Conservation (phyloP, 2,329 filamentous ascomycete species). For the Balansia obtecta region DNA sequence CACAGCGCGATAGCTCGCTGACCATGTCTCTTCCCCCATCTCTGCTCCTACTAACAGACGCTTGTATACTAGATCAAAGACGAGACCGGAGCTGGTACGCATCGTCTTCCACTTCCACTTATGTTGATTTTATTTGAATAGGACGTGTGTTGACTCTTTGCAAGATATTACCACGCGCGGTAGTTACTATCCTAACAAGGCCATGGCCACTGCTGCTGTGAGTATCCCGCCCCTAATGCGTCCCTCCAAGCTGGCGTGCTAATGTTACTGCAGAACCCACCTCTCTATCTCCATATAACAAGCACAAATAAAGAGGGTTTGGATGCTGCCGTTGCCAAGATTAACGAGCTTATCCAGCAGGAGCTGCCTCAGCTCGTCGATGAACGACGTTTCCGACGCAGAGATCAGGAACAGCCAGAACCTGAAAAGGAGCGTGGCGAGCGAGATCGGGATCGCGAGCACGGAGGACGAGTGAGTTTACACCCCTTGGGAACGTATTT, state of each 20-base stretch:
- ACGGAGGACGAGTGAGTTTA: constrained; percentile 56
- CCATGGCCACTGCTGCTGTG: constrained; percentile 88
- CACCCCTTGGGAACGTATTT: too few relatives aligned
- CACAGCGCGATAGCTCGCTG: constrained; percentile 52
- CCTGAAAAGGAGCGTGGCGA: constrained; percentile 73
- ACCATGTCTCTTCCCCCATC: constrained; percentile 41
- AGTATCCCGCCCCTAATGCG: constrained; percentile 23
- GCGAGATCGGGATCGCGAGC: constrained; percentile 48
- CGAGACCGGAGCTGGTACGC: constrained; percentile 99
- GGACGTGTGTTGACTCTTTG: constrained; percentile 38
- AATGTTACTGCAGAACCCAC: constrained; percentile 57
- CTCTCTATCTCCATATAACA: constrained; percentile 88
- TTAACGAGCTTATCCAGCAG: constrained; percentile 91
- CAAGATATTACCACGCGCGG: constrained; percentile 97
- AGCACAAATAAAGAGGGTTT: constrained; percentile 87
- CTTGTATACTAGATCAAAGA: constrained; percentile 95
- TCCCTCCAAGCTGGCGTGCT: not conserved
- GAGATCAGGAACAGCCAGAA: constrained; percentile 56
- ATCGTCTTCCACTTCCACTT: constrained; percentile 23
- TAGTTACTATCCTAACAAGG: constrained; percentile 94
- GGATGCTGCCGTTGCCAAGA: constrained; percentile 74
- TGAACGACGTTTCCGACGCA: constrained; percentile 78
- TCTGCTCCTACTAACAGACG: constrained; percentile 90
- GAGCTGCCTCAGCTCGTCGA: constrained; percentile 92
- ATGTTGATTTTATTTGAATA: constrained; percentile 13